These are phyloP conservation scores for Quercus lobata DNA, from an alignment of 331 rosid species.

Conservation along the genomic window DNA sequence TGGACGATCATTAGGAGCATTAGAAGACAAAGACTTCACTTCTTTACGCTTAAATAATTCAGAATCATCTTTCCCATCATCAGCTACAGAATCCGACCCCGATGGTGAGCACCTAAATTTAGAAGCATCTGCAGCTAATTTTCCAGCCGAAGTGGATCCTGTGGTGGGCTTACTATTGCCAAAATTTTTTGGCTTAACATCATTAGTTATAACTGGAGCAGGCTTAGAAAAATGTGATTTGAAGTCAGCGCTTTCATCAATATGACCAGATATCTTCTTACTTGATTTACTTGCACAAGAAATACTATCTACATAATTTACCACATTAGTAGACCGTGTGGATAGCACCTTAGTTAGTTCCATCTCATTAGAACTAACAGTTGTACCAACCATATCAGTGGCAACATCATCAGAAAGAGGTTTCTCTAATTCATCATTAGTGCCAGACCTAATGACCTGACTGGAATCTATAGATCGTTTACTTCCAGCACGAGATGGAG, in stretches of 20 bases:
- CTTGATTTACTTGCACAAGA: constrained; percentile 35
- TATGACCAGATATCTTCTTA: constrained; percentile 33
- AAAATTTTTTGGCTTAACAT: constrained; percentile 22
- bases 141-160: constrained; percentile 37
- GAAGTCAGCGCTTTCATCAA: constrained; percentile 27
- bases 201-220: constrained; percentile 31
- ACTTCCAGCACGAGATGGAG: constrained; percentile 33
- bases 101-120: constrained; percentile 31
- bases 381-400: constrained; percentile 15
- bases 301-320: constrained; percentile 23
- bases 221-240: constrained; percentile 31
- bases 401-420: constrained; percentile 12
- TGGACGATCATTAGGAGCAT: constrained; percentile 30
- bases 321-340: constrained; percentile 21
- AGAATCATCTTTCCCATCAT: constrained; percentile 31
- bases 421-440: constrained; percentile 25
- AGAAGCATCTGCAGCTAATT: constrained; percentile 36
- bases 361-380: constrained; percentile 8
- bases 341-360: constrained; percentile 14
- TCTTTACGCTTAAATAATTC: constrained; percentile 31
- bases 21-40: constrained; percentile 27
- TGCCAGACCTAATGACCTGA: constrained; percentile 8
- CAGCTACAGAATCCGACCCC: constrained; percentile 13
- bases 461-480: constrained; percentile 23
- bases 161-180: constrained; percentile 41